These are phyloP conservation scores for Gossypium davidsonii DNA, from an alignment of 441 rosid species.

Conservation along the genomic window DNA sequence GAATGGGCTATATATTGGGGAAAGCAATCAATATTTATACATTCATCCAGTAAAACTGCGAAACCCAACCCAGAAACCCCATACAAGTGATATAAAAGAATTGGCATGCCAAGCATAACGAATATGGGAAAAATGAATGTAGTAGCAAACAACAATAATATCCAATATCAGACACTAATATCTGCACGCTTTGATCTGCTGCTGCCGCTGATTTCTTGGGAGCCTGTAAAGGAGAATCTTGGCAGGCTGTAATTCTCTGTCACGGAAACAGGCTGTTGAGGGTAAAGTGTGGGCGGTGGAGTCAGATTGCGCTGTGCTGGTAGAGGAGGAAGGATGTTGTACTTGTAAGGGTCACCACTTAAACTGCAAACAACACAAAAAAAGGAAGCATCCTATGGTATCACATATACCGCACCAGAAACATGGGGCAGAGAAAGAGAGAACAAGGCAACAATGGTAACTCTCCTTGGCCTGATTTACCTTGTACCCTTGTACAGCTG, in stretches of 20 bases:
- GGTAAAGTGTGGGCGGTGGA: slow-evolving; percentile 92
- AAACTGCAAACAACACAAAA: slow-evolving; percentile 41
- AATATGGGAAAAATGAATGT: background rate
- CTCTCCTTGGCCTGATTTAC: slow-evolving; percentile 26
- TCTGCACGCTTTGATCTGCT: slow-evolving; percentile 72
- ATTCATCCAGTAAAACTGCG: slow-evolving; percentile 12
- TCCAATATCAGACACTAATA: slow-evolving; percentile 51
- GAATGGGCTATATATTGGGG: background rate
- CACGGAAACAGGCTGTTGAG: slow-evolving; percentile 80
- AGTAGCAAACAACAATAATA: slow-evolving; percentile 13
- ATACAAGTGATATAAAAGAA: slow-evolving; percentile 22
- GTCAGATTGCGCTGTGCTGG: slow-evolving; percentile 90
- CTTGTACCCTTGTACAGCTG: slow-evolving; percentile 50
- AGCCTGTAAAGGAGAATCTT: slow-evolving; percentile 51
- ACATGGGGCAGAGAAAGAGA: background rate
- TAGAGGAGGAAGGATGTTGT: slow-evolving; percentile 65
- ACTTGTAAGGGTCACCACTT: slow-evolving; percentile 52
- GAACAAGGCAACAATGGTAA: background rate
- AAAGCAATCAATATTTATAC: background rate
- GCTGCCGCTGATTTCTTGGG: slow-evolving; percentile 47
- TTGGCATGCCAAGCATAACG: slow-evolving; percentile 7
- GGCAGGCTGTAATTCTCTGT: slow-evolving; percentile 63
- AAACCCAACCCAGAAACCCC: background rate
- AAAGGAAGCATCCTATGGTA: background rate
- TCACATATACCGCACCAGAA: background rate